Percentiles rank a stretch among this genome's conserved stretches.
Evolutionary conservation across 1,139 yeast species (phyloP).

Genomic region (Debaryomyces fabryi): DNA sequence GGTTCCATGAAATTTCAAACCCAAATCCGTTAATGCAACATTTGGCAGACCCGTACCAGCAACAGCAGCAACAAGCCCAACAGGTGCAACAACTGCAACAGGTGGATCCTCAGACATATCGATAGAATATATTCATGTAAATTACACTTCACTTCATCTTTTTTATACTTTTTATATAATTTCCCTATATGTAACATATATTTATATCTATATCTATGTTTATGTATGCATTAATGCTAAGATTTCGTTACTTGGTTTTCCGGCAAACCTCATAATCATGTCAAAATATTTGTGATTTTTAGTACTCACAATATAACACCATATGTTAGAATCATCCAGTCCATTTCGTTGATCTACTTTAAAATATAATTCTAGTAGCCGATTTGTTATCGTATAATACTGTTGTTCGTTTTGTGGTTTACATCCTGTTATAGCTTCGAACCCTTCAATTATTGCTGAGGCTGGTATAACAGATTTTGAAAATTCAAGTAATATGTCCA

Average conservation of each 20-base stretch:
- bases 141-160: slow-evolving; percentile 4
- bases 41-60: slow-evolving; percentile 43
- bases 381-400: neutral
- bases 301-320: slow-evolving; percentile 22
- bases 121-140: slow-evolving; percentile 11
- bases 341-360: neutral
- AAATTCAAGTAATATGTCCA: neutral
- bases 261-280: slow-evolving; percentile 22
- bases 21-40: slow-evolving; percentile 42
- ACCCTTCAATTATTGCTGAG: neutral
- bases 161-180: neutral
- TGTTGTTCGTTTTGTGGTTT: neutral
- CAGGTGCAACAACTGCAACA: slow-evolving; percentile 20
- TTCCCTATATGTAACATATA: neutral
- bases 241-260: slow-evolving; percentile 18
- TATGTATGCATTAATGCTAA: slow-evolving; percentile 12
- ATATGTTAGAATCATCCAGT: slow-evolving; percentile 17
- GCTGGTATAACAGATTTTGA: neutral
- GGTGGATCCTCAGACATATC: slow-evolving; percentile 12
- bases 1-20: slow-evolving; percentile 81
- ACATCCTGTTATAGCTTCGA: neutral
- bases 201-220: slow-evolving; percentile 3
- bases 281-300: slow-evolving; percentile 22
- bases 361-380: neutral
- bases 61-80: slow-evolving; percentile 33